Evolutionary conservation across 2,329 filamentous ascomycete species (phyloP), one percentile per base, ranked within the genome.

Genomic region (Trichoderma sp.): DNA sequence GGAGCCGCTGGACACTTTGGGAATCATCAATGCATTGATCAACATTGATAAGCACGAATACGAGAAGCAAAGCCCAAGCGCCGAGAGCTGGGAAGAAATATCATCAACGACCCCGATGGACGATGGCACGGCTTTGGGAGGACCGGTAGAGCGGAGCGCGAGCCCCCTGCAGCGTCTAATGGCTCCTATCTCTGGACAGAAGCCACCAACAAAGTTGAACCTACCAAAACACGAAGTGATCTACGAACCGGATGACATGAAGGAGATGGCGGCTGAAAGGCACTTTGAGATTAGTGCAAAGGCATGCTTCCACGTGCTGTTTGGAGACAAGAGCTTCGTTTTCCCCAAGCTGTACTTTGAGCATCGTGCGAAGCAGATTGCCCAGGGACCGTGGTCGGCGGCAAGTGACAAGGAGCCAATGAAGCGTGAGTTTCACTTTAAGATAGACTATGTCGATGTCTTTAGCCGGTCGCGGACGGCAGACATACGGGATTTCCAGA

Each of bases 251-350:
- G 87, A 91, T 70, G 92, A 90, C 64, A 94, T 97, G 87, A 87
- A 90, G 63, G 84, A 87, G 71, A 86, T 90, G 71, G 90, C 90
- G 8, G 87, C 92, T 1, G 92, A 97, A 77, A 88, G 92, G 70
- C 87, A 93, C 71, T 97, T 97, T 77, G 91, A 96, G 72, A 90
- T 98, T 69, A 96, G 92, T 70, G 91, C 95, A 56, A 98, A 99
- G 78, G 93, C 92, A 0, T 89, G 97, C 68, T 99, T 98, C 78
- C 94, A 98, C 75, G 92, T 98, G 17, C 86, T 99, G 61, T 99
- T 98, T 78, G 95, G 95, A 42, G 95, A 99, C 78, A 97, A 94
- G 80, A 97, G 92, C 76, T 92, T 94, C 37, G 90, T 98, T 45
- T 99, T 97, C 80, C 93, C 95, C 73, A 89, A 94, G 74, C 84